Percentiles rank a stretch among this genome's conserved stretches.
Conservation (phyloP, 495 filamentous ascomycete species). For the Diplogelasinospora grovesii region DNA sequence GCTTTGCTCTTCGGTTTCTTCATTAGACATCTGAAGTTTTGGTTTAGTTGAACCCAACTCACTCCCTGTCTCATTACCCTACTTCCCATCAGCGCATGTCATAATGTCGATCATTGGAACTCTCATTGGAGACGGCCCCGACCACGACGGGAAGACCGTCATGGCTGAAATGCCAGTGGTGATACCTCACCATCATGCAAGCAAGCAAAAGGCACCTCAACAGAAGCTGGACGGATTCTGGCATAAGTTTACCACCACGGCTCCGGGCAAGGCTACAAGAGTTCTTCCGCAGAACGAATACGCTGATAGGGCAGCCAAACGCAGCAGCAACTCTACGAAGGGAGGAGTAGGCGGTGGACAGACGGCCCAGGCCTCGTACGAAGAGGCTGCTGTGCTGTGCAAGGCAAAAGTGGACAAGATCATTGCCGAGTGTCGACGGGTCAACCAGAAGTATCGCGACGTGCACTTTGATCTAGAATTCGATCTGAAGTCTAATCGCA, state of each 20-base stretch:
- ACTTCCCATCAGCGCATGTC: no score
- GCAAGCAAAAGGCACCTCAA: slow-evolving; percentile 56
- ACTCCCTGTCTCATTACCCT: no score
- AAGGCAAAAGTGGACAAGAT: slow-evolving; percentile 72
- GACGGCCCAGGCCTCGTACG: slow-evolving; percentile 56
- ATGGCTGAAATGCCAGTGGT: slow-evolving; percentile 18
- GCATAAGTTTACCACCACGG: slow-evolving; percentile 63
- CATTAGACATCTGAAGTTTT: no score
- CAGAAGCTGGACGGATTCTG: slow-evolving; percentile 70
- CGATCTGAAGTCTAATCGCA: slow-evolving; percentile 58
- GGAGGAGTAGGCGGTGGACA: slow-evolving; percentile 20
- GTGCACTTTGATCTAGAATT: slow-evolving; percentile 81
- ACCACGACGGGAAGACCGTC: slow-evolving; percentile 7
- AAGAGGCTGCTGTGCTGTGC: slow-evolving; percentile 66
- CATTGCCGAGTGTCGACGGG: slow-evolving; percentile 68
- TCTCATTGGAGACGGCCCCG: neutral
- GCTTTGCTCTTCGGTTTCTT: no score
- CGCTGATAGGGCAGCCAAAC: slow-evolving; percentile 57
- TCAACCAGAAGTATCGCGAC: slow-evolving; percentile 89
- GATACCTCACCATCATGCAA: neutral
- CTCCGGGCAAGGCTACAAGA: slow-evolving; percentile 56
- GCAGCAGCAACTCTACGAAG: slow-evolving; percentile 44
- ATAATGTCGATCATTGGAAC: neutral
- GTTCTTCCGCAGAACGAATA: slow-evolving; percentile 69
- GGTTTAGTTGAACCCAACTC: no score